phyloP scores from a whole-genome alignment of 2,329 filamentous ascomycete genomes.

The Fusarium sp. region DNA sequence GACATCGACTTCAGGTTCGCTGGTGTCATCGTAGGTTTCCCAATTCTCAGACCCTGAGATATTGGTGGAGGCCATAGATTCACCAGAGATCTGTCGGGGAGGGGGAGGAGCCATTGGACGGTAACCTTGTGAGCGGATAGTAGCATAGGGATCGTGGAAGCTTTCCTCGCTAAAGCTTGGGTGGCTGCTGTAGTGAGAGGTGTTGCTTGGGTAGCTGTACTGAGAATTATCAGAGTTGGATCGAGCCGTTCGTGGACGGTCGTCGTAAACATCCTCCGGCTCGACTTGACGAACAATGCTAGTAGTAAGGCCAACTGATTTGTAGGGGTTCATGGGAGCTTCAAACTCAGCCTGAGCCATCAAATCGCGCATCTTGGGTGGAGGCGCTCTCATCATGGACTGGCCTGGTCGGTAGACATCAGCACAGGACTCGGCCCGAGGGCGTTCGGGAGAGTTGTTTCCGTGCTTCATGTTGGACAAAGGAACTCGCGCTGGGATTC shows the following conservation, averaged over 20 bases:
- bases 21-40: slow-evolving; percentile 93
- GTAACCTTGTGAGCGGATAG: slow-evolving; percentile 56
- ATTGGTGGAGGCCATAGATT: slow-evolving; percentile 79
- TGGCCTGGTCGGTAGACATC: slow-evolving; percentile 65
- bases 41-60: slow-evolving; percentile 93
- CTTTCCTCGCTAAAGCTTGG: slow-evolving; percentile 52
- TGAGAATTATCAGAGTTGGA: slow-evolving; percentile 56
- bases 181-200: slow-evolving; percentile 49
- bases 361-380: slow-evolving; percentile 93
- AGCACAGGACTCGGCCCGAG: slow-evolving; percentile 56
- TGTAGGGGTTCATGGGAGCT: slow-evolving; percentile 62
- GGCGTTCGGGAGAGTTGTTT: slow-evolving; percentile 84
- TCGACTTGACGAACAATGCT: slow-evolving; percentile 70
- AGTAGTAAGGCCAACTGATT: slow-evolving; percentile 59
- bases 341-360: slow-evolving; percentile 62
- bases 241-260: slow-evolving; percentile 56
- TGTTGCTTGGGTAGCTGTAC: slow-evolving; percentile 47
- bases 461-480: slow-evolving; percentile 76
- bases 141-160: slow-evolving; percentile 54
- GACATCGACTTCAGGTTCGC: slow-evolving; percentile 78
- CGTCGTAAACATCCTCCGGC: slow-evolving; percentile 90
- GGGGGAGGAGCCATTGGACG: slow-evolving; percentile 55
- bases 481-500: slow-evolving; percentile 76
- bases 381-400: slow-evolving; percentile 72
- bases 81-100: slow-evolving; percentile 70